These are phyloP conservation scores for Penicillium pulvis DNA, from an alignment of 495 filamentous ascomycete species.

Conservation along the genomic window DNA sequence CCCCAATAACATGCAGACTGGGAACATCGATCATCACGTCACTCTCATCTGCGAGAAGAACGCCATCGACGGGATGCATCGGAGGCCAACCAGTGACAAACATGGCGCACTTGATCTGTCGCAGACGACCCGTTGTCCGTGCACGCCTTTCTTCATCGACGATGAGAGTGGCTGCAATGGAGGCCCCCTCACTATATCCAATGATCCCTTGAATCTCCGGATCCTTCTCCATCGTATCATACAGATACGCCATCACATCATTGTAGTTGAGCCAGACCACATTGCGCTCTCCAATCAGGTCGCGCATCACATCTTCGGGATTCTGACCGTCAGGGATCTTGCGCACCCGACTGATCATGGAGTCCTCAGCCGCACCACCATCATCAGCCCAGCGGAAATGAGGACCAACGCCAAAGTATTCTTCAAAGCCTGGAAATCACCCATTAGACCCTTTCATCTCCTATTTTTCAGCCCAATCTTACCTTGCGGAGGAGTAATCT, in stretches of 20 bases:
- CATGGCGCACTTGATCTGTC: constrained; percentile 56
- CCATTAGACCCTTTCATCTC: not conserved
- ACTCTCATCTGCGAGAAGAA: constrained; percentile 51
- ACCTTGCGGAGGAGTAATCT: constrained; percentile 44
- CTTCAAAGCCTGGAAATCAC: constrained; percentile 40
- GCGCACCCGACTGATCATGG: constrained; percentile 50
- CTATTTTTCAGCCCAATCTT: not conserved
- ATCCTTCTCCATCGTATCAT: constrained; percentile 26
- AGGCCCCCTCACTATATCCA: constrained; percentile 64
- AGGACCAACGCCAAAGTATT: constrained; percentile 55
- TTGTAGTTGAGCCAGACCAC: constrained; percentile 25
- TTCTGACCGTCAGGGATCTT: constrained; percentile 48
- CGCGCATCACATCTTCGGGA: constrained; percentile 53
- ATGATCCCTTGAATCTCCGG: constrained; percentile 50
- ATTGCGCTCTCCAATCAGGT: constrained; percentile 28
- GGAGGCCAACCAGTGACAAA: constrained; percentile 60
- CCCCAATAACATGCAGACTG: constrained; percentile 58
- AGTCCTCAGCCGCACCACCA: constrained; percentile 43
- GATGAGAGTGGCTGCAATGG: constrained; percentile 55
- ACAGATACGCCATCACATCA: constrained; percentile 31
- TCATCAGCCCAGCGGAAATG: constrained; percentile 55
- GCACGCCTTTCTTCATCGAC: constrained; percentile 47
- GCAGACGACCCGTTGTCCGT: constrained; percentile 36
- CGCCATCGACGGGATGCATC: constrained; percentile 42
- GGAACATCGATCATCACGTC: constrained; percentile 51